These are phyloP conservation scores for Fusarium sp. DNA, from an alignment of 2,329 filamentous ascomycete genomes.

Conservation along the genomic window DNA sequence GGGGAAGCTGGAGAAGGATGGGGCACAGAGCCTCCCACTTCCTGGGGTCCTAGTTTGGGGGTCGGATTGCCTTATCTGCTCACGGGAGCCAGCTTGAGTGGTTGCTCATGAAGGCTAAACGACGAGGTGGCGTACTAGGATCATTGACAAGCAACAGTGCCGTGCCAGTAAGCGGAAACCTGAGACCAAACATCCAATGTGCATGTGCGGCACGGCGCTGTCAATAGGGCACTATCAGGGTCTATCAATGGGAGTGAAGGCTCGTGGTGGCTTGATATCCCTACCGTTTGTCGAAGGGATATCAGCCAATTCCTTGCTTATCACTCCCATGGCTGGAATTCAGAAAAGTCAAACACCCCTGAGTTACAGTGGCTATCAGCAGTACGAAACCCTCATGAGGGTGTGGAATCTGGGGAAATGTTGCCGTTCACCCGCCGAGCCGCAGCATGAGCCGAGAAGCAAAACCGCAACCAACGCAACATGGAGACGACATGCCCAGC, in stretches of 20 bases:
- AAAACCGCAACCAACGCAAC: conserved; percentile 1
- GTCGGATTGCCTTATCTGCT: conserved; percentile 44
- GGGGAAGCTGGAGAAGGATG: conserved; percentile 47
- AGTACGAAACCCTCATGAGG: conserved; percentile 23
- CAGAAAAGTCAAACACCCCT: conserved; percentile 32
- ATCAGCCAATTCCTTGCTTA: conserved; percentile 34
- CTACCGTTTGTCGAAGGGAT: conserved; percentile 32
- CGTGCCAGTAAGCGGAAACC: conserved; percentile 17
- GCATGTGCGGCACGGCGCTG: conserved; percentile 2
- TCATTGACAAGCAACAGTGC: conserved; percentile 16
- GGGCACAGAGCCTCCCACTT: conserved; percentile 44
- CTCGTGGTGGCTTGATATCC: conserved; percentile 31
- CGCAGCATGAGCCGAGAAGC: conserved; percentile 12
- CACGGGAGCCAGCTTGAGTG: conserved; percentile 25
- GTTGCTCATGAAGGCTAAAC: conserved; percentile 14
- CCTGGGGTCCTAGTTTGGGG: conserved; percentile 24
- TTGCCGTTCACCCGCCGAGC: conserved; percentile 33
- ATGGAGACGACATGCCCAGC: conserved; percentile 4
- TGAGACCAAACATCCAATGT: conserved; percentile 9
- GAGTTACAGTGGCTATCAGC: conserved; percentile 11
- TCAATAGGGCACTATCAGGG: conserved; percentile 19
- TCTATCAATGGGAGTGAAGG: conserved; percentile 13
- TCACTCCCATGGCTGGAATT: conserved; percentile 35
- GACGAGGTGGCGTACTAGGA: conserved; percentile 37
- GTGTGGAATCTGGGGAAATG: conserved; percentile 41